Evolutionary conservation across 257 asterid genomes (phyloP).

Genomic region (Solanum ahanhuiri): DNA sequence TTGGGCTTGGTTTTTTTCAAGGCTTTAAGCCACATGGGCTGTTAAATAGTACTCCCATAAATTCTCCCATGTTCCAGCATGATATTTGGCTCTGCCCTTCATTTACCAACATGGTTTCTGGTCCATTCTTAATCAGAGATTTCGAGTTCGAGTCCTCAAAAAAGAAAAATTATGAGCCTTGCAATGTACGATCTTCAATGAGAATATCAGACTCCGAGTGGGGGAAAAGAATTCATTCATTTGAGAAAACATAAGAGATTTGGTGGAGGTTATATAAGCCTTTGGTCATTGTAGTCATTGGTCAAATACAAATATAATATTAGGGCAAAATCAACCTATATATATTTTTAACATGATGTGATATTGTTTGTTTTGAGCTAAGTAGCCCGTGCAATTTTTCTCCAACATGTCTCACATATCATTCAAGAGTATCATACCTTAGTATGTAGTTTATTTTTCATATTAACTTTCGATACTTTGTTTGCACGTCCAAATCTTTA

Average conservation of each 20-base stretch:
- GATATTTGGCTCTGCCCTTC: not conserved
- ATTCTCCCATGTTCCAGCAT: not conserved
- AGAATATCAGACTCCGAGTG: not conserved
- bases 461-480: not conserved
- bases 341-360: not conserved
- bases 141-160: fast-evolving
- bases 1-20: not conserved
- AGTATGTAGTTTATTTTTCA: not conserved
- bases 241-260: not conserved
- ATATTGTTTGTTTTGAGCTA: not conserved
- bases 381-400: not conserved
- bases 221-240: not conserved
- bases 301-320: not conserved
- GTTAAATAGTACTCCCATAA: not conserved
- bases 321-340: not conserved
- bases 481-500: not conserved
- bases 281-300: not conserved
- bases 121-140: not conserved
- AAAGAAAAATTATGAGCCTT: not conserved
- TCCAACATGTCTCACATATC: not conserved
- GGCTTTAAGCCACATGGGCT: not conserved
- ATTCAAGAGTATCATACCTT: not conserved
- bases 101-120: not conserved
- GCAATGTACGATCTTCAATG: fast-evolving
- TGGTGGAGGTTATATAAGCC: not conserved